Percentiles rank a stretch among this genome's conserved stretches.
Conservation (phyloP, 305 asterid species). For the Galium porrigens region DNA sequence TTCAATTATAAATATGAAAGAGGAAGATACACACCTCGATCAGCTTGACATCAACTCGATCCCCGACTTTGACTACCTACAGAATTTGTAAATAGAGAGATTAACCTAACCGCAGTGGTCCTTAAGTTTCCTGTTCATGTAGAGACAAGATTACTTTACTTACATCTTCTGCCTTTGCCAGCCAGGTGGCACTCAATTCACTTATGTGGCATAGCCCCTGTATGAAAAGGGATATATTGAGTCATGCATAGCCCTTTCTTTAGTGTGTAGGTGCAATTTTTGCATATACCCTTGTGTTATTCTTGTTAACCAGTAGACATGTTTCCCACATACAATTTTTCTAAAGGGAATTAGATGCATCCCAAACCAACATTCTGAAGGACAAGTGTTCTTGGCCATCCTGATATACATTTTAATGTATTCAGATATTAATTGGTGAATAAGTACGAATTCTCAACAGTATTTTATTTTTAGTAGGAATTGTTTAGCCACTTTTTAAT, state of each 20-base stretch:
- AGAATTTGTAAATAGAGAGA: constrained; percentile 14
- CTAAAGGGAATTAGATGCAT: neutral
- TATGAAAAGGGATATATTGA: constrained; percentile 14
- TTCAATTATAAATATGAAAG: constrained; percentile 6
- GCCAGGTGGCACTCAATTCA: constrained; percentile 79
- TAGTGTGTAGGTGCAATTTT: neutral
- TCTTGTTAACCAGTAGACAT: neutral
- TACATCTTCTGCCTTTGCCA: constrained; percentile 90
- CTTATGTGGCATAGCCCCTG: constrained; percentile 96
- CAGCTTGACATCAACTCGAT: constrained; percentile 80
- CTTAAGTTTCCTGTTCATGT: neutral
- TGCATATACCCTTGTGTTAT: neutral
- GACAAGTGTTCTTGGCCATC: neutral
- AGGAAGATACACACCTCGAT: constrained; percentile 53
- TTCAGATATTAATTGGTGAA: neutral
- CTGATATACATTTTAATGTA: neutral
- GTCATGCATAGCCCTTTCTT: constrained; percentile 1
- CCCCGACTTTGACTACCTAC: constrained; percentile 87
- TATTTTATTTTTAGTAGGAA: neutral
- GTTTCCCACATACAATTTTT: neutral
- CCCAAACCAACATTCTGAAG: neutral
- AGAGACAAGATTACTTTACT: constrained; percentile 23
- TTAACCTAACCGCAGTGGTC: constrained; percentile 14
- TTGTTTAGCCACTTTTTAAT: neutral
- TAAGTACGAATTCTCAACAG: neutral